A percentile compares a stretch with the other conserved stretches of the same genome.
These are phyloP conservation scores for Ustilago hordei DNA, from an alignment of 1,284 basidiomycete genomes.

Conservation along the genomic window DNA sequence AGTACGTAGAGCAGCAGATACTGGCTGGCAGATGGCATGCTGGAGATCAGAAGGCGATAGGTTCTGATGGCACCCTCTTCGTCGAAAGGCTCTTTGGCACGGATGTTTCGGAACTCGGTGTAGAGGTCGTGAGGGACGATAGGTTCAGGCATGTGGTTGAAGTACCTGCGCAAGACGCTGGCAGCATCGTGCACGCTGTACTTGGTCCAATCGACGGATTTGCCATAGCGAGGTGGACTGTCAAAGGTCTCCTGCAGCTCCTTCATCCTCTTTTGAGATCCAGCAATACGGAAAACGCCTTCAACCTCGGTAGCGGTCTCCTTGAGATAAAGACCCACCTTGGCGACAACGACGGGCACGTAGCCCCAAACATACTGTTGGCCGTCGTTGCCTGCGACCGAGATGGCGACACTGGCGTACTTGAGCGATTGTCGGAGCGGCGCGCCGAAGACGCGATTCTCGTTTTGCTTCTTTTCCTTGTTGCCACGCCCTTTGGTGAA, in stretches of 20 bases:
- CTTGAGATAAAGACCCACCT: slow-evolving; percentile 78
- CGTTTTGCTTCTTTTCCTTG: slow-evolving; percentile 50
- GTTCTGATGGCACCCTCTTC: slow-evolving; percentile 57
- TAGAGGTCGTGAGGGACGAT: slow-evolving; percentile 90
- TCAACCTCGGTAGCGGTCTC: slow-evolving; percentile 83
- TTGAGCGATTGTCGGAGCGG: slow-evolving; percentile 84
- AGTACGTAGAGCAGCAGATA: slow-evolving; percentile 95
- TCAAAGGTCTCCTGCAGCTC: slow-evolving; percentile 93
- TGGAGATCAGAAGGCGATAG: slow-evolving; percentile 86
- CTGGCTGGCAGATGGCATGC: slow-evolving; percentile 87
- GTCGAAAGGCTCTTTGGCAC: slow-evolving; percentile 69
- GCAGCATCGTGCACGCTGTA: slow-evolving; percentile 97
- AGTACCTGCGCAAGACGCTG: slow-evolving; percentile 92
- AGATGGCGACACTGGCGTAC: slow-evolving; percentile 92
- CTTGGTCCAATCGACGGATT: slow-evolving; percentile 88
- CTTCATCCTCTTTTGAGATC: slow-evolving; percentile 90
- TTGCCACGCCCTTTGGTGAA: slow-evolving; percentile 52
- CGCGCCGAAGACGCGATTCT: slow-evolving; percentile 78
- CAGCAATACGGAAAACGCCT: slow-evolving; percentile 84
- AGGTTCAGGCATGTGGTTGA: slow-evolving; percentile 95
- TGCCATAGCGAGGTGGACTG: slow-evolving; percentile 88
- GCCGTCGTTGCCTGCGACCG: slow-evolving; percentile 78
- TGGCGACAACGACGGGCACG: slow-evolving; percentile 95
- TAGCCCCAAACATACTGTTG: slow-evolving; percentile 74
- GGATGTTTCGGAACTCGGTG: slow-evolving; percentile 83